Base-by-base conservation (phyloP, 129 eudicot genomes). In the Artemisia tridentata region DNA sequence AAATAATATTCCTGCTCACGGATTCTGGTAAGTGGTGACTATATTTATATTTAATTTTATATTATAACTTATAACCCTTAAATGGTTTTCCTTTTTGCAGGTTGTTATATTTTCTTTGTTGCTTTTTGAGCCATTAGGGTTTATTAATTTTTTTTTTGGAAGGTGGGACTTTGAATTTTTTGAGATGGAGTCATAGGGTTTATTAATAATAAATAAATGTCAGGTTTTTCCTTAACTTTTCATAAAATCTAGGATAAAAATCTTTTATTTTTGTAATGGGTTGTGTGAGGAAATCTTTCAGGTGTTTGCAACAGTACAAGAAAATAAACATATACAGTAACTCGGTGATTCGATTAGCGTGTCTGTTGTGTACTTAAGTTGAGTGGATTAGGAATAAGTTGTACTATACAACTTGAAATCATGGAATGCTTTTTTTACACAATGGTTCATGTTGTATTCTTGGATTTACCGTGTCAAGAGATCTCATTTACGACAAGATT, bases 101-200 rank as follows among this genome's bases (percentile, higher is more conserved):
- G 67, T 25, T 53, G 10, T 41, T 64, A 31, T 68, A 21, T 54
- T 53, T 53, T 54, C 31, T 74, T 65, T 65, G 66, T 41, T 66
- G 72, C 54, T 65, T 53, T 65, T 65, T 74, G 79, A 48, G 77
- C 76, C 77, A 73, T 41, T 74, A 74, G 79, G 79, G 72, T 65
- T 74, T 74, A 58, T 65, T 65, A 54, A 54, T 54, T n/a, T n/a
- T n/a, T n/a, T n/a, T n/a, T n/a, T n/a, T n/a, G n/a, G n/a, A n/a
- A n/a, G n/a, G n/a, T n/a, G n/a, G n/a, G n/a, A n/a, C n/a, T n/a
- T n/a, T n/a, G n/a, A n/a, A n/a, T n/a, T n/a, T n/a, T n/a, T n/a
- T n/a, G n/a, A n/a, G n/a, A n/a, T n/a, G n/a, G n/a, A n/a, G n/a
- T n/a, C n/a, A n/a, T 74, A 74, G 79, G 79, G 72, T 65, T 74